These are phyloP conservation scores for Penicillium herquei DNA, from an alignment of 495 filamentous ascomycete species.

Conservation along the genomic window DNA sequence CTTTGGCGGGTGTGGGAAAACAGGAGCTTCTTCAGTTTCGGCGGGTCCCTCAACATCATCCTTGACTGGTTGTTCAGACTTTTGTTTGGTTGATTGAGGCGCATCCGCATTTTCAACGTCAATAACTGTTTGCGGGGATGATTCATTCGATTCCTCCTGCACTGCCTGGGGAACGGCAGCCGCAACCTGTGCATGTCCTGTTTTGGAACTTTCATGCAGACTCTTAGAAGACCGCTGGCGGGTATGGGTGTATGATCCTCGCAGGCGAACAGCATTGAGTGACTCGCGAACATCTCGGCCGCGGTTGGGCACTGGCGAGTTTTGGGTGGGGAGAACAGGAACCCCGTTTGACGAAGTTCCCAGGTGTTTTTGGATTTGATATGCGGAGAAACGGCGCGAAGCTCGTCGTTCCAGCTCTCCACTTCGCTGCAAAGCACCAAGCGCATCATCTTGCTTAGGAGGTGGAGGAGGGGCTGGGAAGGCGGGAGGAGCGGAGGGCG, in stretches of 20 bases:
- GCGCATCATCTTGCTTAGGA: constrained; percentile 82
- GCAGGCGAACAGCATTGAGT: constrained; percentile 82
- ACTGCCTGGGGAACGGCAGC: constrained; percentile 66
- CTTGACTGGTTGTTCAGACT: constrained; percentile 44
- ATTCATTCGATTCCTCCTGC: constrained; percentile 40
- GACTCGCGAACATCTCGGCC: constrained; percentile 87
- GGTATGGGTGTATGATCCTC: constrained; percentile 66
- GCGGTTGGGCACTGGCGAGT: constrained; percentile 82
- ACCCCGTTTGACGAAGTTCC: constrained; percentile 78
- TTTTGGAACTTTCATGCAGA: constrained; percentile 54
- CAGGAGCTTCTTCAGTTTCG: constrained; percentile 18
- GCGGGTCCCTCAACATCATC: constrained; percentile 21
- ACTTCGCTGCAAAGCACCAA: constrained; percentile 85
- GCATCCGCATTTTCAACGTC: constrained; percentile 42
- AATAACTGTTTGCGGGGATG: constrained; percentile 31
- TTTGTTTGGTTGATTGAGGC: constrained; percentile 60
- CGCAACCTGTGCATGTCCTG: constrained; percentile 41
- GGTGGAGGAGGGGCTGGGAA: constrained; percentile 68
- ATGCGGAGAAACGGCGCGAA: constrained; percentile 88
- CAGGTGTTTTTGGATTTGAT: constrained; percentile 92
- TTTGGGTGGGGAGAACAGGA: constrained; percentile 82
- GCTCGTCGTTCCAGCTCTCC: constrained; percentile 91
- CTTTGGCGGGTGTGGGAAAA: constrained; percentile 37
- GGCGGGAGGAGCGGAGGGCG: constrained; percentile 31
- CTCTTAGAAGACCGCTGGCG: constrained; percentile 58